These are phyloP conservation scores for Paramecium biaurelia DNA, from an alignment of 73 alveolate species.

Conservation along the genomic window DNA sequence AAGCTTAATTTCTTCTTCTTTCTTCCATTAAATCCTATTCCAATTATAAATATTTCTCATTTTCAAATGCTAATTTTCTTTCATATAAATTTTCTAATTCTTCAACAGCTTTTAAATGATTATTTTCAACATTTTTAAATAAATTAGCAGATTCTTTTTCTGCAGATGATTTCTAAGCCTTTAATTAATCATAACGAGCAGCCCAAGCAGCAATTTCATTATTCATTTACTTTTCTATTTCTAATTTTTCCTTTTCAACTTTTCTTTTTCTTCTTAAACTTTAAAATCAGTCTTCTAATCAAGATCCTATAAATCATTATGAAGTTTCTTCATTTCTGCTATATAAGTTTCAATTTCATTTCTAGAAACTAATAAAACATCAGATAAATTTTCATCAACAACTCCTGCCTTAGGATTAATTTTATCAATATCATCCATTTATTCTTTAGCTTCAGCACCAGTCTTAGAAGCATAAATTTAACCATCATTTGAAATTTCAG, in stretches of 20 bases:
- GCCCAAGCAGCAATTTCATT: constrained; percentile 69
- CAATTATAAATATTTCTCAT: constrained; percentile 72
- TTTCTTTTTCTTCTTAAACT: constrained; percentile 64
- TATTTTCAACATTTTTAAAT: constrained; percentile 80
- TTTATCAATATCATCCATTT: constrained; percentile 62
- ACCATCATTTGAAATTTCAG: constrained; percentile 66
- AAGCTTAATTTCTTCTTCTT: constrained; percentile 73
- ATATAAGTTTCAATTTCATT: constrained; percentile 78
- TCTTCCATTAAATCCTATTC: constrained; percentile 84
- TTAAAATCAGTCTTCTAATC: constrained; percentile 76
- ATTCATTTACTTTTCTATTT: constrained; percentile 72
- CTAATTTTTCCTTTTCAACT: constrained; percentile 65
- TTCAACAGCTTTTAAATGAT: constrained; percentile 80
- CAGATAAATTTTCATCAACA: constrained; percentile 87
- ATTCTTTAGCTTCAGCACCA: constrained; percentile 64
- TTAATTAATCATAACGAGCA: constrained; percentile 76
- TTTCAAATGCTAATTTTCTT: constrained; percentile 79
- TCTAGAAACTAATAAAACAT: constrained; percentile 80
- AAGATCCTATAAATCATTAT: constrained; percentile 73
- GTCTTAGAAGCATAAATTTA: constrained; percentile 46
- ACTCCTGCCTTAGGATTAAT: constrained; percentile 68
- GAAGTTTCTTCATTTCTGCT: constrained; percentile 70
- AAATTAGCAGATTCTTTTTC: constrained; percentile 79
- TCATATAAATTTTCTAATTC: constrained; percentile 83
- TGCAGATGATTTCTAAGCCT: constrained; percentile 68